These are phyloP conservation scores for Corchorus olitorius DNA, from an alignment of 345 rosid genomes.

Conservation along the genomic window DNA sequence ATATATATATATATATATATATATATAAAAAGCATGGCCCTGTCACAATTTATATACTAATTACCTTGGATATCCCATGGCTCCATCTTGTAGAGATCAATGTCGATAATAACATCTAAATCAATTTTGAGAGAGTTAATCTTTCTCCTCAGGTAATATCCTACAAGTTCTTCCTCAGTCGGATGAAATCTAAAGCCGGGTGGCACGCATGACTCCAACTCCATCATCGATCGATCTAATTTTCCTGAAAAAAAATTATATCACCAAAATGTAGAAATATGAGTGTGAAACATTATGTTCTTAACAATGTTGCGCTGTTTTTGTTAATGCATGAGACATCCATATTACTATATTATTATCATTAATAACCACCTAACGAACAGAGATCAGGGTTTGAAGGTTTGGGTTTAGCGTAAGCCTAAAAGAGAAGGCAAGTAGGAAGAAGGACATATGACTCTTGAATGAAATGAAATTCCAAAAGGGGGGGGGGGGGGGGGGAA, in stretches of 20 bases:
- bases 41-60: neutral
- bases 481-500: too few species aligned
- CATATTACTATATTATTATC: neutral
- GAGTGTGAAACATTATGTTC: slow-evolving; percentile 25
- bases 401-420: slow-evolving; percentile 24
- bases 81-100: slow-evolving; percentile 96
- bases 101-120: slow-evolving; percentile 79
- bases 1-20: too few species aligned
- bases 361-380: too few species aligned
- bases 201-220: slow-evolving; percentile 73
- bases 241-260: slow-evolving; percentile 26
- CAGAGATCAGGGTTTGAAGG: neutral
- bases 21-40: neutral
- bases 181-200: slow-evolving; percentile 98
- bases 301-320: slow-evolving; percentile 41
- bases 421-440: slow-evolving; percentile 40
- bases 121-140: slow-evolving; percentile 68
- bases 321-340: slow-evolving; percentile 22
- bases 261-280: neutral
- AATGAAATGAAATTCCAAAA: slow-evolving; percentile 43
- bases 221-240: slow-evolving; percentile 34
- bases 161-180: slow-evolving; percentile 97
- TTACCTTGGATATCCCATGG: slow-evolving; percentile 99
- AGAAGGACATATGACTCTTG: slow-evolving; percentile 40
- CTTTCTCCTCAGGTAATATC: slow-evolving; percentile 87